These are phyloP conservation scores for Colletotrichum liaoningense DNA, from an alignment of 2,329 filamentous ascomycete genomes.

Conservation along the genomic window DNA sequence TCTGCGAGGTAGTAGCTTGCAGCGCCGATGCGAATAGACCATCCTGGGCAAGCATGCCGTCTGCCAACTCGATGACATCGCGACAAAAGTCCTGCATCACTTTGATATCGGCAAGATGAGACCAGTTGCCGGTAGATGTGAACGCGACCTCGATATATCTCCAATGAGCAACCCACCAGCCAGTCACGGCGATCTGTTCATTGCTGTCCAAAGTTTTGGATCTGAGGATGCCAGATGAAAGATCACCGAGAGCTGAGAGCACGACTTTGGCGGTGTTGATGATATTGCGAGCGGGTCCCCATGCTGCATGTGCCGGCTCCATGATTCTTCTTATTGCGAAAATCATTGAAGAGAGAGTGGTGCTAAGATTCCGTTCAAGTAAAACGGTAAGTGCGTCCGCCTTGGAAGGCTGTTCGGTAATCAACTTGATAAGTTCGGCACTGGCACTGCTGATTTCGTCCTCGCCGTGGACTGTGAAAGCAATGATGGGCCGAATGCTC, in stretches of 20 bases:
- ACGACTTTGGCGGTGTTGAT: constrained; percentile 69
- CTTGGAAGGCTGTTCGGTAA: constrained; percentile 74
- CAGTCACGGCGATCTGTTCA: constrained; percentile 75
- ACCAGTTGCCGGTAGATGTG: constrained; percentile 83
- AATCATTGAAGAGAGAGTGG: constrained; percentile 57
- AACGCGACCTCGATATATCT: constrained; percentile 84
- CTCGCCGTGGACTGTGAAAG: constrained; percentile 84
- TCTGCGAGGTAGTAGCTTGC: constrained; percentile 26
- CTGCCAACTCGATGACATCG: constrained; percentile 94
- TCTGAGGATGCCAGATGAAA: constrained; percentile 65
- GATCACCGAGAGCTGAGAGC: constrained; percentile 66
- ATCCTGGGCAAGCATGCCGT: constrained; percentile 86
- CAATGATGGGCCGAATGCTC: constrained; percentile 80
- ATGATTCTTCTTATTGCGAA: constrained; percentile 45
- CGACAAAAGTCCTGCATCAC: constrained; percentile 93
- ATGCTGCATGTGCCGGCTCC: constrained; percentile 55
- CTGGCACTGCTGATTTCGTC: constrained; percentile 82
- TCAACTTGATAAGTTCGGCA: constrained; percentile 83
- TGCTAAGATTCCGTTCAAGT: constrained; percentile 56
- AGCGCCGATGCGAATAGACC: constrained; percentile 82
- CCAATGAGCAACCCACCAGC: constrained; percentile 91
- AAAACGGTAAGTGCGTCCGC: constrained; percentile 61
- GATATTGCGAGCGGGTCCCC: constrained; percentile 68
- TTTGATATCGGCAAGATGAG: constrained; percentile 76
- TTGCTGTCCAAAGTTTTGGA: constrained; percentile 66